Evolutionary conservation across 73 alveolate genomes (phyloP).

Genomic region (Paramecium sexaurelia): DNA sequence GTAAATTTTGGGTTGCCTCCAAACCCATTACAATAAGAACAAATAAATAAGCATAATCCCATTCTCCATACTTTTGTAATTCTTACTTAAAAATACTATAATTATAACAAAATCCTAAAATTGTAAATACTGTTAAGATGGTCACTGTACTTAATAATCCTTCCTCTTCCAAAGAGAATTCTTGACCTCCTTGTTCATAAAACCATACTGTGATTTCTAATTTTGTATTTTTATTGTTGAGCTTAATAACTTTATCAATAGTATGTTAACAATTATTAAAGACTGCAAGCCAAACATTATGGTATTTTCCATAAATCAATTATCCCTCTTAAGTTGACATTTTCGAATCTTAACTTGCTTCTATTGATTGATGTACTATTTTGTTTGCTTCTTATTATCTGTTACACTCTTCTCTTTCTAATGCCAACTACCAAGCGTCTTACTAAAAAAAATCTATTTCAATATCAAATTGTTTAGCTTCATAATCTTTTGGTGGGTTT

Average conservation of each 20-base stretch:
- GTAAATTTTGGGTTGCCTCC: slow-evolving; percentile 17
- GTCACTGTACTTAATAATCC: not conserved
- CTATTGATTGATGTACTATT: not conserved
- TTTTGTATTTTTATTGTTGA: not conserved
- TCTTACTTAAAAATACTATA: not conserved
- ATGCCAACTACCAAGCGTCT: not conserved
- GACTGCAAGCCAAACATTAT: slow-evolving; percentile 26
- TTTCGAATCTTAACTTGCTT: not conserved
- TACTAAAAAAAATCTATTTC: not conserved
- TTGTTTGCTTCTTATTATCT: not conserved
- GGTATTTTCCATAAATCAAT: not conserved
- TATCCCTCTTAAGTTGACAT: not conserved
- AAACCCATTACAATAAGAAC: slow-evolving; percentile 44
- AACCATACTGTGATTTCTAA: not conserved
- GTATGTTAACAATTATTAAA: slow-evolving; percentile 1
- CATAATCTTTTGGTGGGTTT: not conserved
- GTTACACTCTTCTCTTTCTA: not conserved
- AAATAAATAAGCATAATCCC: slow-evolving; percentile 62
- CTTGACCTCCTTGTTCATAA: not conserved
- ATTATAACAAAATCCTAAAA: not conserved
- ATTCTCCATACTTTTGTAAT: slow-evolving; percentile 51
- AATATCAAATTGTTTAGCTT: not conserved
- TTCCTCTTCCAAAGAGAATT: slow-evolving; percentile 37
- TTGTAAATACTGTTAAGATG: not conserved
- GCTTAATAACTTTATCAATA: not conserved